Base-by-base conservation (phyloP, 192 early-diverging fungal genomes). In the Coemansia sp. region DNA sequence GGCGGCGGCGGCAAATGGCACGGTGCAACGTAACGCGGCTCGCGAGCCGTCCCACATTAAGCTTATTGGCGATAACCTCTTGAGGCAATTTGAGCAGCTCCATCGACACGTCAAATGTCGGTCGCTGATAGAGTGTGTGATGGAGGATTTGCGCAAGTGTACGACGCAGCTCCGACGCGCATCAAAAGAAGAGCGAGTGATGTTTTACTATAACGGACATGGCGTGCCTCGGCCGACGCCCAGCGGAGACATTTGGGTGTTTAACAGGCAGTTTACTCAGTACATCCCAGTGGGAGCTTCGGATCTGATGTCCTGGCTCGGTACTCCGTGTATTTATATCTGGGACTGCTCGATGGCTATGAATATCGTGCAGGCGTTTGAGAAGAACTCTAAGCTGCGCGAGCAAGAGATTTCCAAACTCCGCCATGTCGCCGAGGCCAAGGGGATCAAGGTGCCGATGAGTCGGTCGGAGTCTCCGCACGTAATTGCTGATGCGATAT, bases 161-260 rank as follows among this genome's bases (percentile, higher is more conserved):
- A 94, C 94, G 68, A 86, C 84, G 70, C 89, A 88, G 53, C 82
- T 95, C 67, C 79, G 97, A 35, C 84, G 92, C 22, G 89, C 84
- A 67, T 92, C 94, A 44, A 97, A 96, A 69, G 95, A 97, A 43
- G 95, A 96, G 55, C 89, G 97, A 3, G 88, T 98, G 49, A 76
- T 99, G 44, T 98, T 99, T 61, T 94, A 99, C 70, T 99, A 98
- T 86, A 99, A 99, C 64, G 97, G 97, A 16, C 97, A 98, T 62
- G 97, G 97, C 50, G 97, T 99, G 16, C 97, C 97, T 6, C 91
- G 91, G 64, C 96, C 97, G 13, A 97, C 96, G 12, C 74, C 84
- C 13, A 93, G 91, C 65, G 97, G 97, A 58, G 97, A 99, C 70
- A 92, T 98, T 47, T 99, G 97, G 97, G 96, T 95, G 39, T 99